phyloP scores from a whole-genome alignment of 331 rosid genomes.

The Erythrophleum ivorense region DNA sequence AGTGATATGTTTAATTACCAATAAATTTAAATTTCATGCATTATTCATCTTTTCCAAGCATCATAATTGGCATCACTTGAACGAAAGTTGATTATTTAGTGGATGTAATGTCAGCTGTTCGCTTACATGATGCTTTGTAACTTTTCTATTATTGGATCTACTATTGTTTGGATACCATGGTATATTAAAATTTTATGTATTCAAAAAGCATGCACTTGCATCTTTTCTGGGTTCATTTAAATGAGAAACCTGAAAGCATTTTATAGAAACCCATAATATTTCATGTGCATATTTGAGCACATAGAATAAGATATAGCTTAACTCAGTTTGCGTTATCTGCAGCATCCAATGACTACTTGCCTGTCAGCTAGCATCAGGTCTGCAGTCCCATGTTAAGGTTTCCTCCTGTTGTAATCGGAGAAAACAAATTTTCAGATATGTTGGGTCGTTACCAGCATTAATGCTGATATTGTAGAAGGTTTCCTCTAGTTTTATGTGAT shows the following conservation, averaged over 20 bases:
- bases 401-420: not conserved
- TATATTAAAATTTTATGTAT: too few relatives aligned
- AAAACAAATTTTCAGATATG: not conserved
- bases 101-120: not conserved
- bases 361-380: not conserved
- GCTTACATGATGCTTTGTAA: not conserved
- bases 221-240: not conserved
- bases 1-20: not conserved
- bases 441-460: not conserved
- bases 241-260: not conserved
- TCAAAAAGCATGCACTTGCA: not conserved
- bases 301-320: not conserved
- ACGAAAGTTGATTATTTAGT: not conserved
- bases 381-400: not conserved
- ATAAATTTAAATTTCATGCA: not conserved
- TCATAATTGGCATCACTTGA: not conserved
- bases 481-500: slow-evolving; percentile 13
- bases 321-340: slow-evolving; percentile 1
- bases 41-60: not conserved
- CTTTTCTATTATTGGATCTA: not conserved
- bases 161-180: not conserved
- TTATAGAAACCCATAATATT: not conserved
- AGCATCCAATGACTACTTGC: slow-evolving; percentile 8
- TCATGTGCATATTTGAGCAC: not conserved
- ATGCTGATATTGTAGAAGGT: not conserved